Percentiles rank a stretch among this genome's conserved stretches.
phyloP scores from a whole-genome alignment of 441 rosid genomes.

The Erodium texanum region DNA sequence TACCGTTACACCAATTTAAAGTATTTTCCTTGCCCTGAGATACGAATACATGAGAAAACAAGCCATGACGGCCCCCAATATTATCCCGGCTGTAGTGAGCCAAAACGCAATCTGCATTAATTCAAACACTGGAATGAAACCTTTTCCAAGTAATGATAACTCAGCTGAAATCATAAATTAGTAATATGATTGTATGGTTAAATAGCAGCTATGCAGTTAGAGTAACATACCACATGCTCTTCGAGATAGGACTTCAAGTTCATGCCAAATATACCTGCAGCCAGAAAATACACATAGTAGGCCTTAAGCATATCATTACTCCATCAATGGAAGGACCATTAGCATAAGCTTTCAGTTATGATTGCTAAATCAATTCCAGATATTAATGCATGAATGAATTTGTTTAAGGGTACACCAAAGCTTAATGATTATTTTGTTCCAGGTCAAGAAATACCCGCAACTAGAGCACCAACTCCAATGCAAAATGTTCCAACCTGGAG shows the following conservation, averaged over 20 bases:
- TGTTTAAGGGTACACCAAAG: background rate
- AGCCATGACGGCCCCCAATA: slow-evolving; percentile 55
- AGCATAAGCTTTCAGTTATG: background rate
- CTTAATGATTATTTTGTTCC: slow-evolving; percentile 7
- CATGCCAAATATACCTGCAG: slow-evolving; percentile 92
- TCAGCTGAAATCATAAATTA: background rate
- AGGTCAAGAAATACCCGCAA: slow-evolving; percentile 49
- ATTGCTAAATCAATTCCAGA: background rate
- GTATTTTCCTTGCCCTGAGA: slow-evolving; percentile 60
- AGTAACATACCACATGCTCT: slow-evolving; percentile 61
- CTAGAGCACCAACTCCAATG: slow-evolving; percentile 77
- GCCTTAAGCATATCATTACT: background rate
- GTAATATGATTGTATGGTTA: background rate
- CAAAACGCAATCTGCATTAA: slow-evolving; percentile 78
- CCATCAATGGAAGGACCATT: too few species aligned
- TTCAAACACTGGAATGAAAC: background rate
- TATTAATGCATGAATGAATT: background rate
- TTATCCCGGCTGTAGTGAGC: slow-evolving; percentile 81
- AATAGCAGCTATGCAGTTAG: background rate
- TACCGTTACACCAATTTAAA: slow-evolving; percentile 24
- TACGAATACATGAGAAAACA: slow-evolving; percentile 73
- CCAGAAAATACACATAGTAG: slow-evolving; percentile 3
- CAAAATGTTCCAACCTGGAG: slow-evolving; percentile 95
- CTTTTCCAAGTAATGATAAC: too few species aligned
- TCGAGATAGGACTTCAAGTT: slow-evolving; percentile 93